Percentiles rank a stretch among this genome's conserved stretches.
Conservation (phyloP, 2,329 filamentous ascomycete genomes). For the Ophiocordyceps camponoti-leonardi region DNA sequence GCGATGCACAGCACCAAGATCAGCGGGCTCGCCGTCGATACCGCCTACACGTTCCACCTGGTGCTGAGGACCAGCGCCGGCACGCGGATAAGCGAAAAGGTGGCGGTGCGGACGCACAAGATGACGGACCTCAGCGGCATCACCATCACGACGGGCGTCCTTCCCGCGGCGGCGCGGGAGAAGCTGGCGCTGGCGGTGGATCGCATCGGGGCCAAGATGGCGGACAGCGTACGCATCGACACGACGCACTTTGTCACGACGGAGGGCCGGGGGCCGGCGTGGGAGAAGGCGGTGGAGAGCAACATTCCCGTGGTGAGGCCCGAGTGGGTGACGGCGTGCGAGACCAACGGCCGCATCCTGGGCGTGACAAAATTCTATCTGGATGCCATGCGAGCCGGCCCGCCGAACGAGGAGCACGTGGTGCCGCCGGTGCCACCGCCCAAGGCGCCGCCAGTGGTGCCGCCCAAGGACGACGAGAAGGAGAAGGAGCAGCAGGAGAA, state of each 20-base stretch:
- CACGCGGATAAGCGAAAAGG: conserved; percentile 66
- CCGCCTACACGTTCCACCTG: conserved; percentile 87
- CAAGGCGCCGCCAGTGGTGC: conserved; percentile 1
- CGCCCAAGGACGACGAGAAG: too few species aligned
- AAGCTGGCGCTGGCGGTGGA: conserved; percentile 60
- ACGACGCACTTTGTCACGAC: conserved; percentile 98
- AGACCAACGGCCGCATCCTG: conserved; percentile 79
- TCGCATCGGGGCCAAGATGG: conserved; percentile 81
- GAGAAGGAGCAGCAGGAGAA: too few species aligned
- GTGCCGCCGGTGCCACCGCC: conserved; percentile 6
- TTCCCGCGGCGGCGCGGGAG: conserved; percentile 58
- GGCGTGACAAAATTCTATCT: conserved; percentile 93
- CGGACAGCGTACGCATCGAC: conserved; percentile 82
- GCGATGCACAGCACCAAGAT: conserved; percentile 95
- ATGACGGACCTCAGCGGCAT: conserved; percentile 96
- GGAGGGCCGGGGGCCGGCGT: conserved; percentile 72
- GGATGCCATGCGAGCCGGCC: conserved; percentile 47
- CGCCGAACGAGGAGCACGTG: conserved; percentile 17
- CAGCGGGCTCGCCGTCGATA: conserved; percentile 86
- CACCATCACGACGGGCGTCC: conserved; percentile 78
- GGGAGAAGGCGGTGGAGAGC: conserved; percentile 95
- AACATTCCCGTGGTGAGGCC: conserved; percentile 95
- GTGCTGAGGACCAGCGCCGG: conserved; percentile 83
- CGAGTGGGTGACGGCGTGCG: conserved; percentile 96
- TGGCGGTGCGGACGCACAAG: conserved; percentile 84